phyloP scores from a whole-genome alignment of 129 eudicot species.

The Arctium lappa region DNA sequence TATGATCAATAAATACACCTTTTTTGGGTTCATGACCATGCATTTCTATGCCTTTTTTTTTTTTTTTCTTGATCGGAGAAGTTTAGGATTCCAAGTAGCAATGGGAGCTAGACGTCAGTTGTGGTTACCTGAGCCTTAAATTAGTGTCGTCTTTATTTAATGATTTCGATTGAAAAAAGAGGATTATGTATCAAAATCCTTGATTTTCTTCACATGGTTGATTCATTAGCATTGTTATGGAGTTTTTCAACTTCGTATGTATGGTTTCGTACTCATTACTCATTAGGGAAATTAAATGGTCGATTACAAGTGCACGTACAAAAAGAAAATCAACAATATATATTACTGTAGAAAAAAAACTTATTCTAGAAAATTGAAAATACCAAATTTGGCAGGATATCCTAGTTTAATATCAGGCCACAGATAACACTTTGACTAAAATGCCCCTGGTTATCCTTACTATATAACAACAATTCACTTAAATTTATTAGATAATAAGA shows the following conservation, averaged over 20 bases:
- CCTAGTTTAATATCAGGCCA: not conserved
- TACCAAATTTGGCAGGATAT: not conserved
- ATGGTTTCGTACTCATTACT: not conserved
- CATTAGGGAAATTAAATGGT: not conserved
- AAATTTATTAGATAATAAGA: conserved; percentile 6
- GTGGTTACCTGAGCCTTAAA: too few relatives aligned
- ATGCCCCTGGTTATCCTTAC: conserved; percentile 14
- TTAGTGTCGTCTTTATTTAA: too few relatives aligned
- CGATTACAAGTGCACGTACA: too few relatives aligned
- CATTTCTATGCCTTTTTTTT: too few relatives aligned
- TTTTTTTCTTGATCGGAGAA: too few relatives aligned
- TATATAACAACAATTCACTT: not conserved
- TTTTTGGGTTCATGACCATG: too few relatives aligned
- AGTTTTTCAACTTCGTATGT: too few relatives aligned
- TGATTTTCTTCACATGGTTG: not conserved
- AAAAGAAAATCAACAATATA: not conserved
- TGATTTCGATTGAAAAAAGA: too few relatives aligned
- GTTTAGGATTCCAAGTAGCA: too few relatives aligned
- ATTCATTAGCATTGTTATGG: not conserved
- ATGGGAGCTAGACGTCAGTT: too few relatives aligned
- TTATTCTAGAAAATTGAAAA: not conserved
- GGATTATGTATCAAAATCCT: too few relatives aligned
- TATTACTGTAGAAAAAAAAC: not conserved
- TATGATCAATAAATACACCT: too few relatives aligned
- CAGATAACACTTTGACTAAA: conserved; percentile 19